Percentiles rank a stretch among this genome's conserved stretches.
phyloP scores from a whole-genome alignment of 805 yeast species.

The Sporopachydermia quercuum region DNA sequence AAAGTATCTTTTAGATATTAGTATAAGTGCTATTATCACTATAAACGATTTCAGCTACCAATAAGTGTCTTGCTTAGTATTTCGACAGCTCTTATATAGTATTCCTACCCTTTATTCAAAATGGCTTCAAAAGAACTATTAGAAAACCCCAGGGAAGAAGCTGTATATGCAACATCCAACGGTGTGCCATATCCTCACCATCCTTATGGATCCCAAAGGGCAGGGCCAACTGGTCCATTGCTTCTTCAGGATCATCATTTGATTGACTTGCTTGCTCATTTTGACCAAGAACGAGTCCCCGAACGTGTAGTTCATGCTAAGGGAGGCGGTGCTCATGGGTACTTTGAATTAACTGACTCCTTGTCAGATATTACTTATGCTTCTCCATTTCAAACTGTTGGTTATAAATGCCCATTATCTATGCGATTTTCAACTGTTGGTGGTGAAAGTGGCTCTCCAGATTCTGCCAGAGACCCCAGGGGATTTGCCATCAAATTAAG shows the following conservation, averaged over 20 bases:
- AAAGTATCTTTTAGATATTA: no score
- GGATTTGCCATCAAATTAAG: constrained; percentile 52
- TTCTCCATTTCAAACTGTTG: constrained; percentile 25
- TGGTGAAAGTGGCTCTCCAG: constrained; percentile 54
- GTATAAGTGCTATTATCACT: no score
- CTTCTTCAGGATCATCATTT: constrained; percentile 44
- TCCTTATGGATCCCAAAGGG: constrained; percentile 38
- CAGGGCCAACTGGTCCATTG: constrained; percentile 44
- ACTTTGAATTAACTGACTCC: constrained; percentile 44
- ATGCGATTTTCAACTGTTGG: constrained; percentile 52
- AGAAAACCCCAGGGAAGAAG: constrained; percentile 5
- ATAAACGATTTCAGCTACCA: no score
- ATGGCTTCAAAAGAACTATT: constrained; percentile 9
- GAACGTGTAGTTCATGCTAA: constrained; percentile 58
- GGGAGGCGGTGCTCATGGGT: constrained; percentile 50
- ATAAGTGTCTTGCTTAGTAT: no score
- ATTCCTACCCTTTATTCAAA: no score
- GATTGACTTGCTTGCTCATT: constrained; percentile 41
- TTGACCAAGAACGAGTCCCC: constrained; percentile 50
- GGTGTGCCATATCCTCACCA: constrained; percentile 39
- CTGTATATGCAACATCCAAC: constrained; percentile 32
- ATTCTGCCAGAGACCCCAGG: constrained; percentile 54
- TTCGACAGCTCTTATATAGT: no score
- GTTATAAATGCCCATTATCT: constrained; percentile 27
- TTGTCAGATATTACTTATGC: constrained; percentile 35